phyloP scores from a whole-genome alignment of 306 rosid species.

The Oemleria cerasiformis region DNA sequence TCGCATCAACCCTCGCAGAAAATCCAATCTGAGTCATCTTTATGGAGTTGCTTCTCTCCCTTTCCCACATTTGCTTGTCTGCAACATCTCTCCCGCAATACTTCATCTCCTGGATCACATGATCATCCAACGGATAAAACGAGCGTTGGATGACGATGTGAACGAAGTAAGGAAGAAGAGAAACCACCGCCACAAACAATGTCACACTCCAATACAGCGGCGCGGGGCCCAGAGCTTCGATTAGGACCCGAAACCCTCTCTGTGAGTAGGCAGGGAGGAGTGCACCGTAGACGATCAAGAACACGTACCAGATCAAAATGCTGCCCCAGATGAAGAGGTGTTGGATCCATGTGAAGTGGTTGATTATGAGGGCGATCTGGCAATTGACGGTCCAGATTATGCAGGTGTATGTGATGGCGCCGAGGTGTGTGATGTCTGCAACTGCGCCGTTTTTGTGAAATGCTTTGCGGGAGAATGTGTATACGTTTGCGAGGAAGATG shows the following conservation, averaged over 20 bases:
- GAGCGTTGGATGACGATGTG: slow-evolving; percentile 26
- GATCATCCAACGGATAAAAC: slow-evolving; percentile 35
- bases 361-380: slow-evolving; percentile 32
- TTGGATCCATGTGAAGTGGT: slow-evolving; percentile 42
- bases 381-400: slow-evolving; percentile 38
- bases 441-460: slow-evolving; percentile 18
- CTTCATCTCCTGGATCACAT: slow-evolving; percentile 35
- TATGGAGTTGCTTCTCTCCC: slow-evolving; percentile 29
- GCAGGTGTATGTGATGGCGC: slow-evolving; percentile 27
- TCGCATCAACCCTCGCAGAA: slow-evolving; percentile 36
- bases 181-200: slow-evolving; percentile 19
- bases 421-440: slow-evolving; percentile 25
- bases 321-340: slow-evolving; percentile 40
- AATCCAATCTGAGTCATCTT: slow-evolving; percentile 25
- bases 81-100: slow-evolving; percentile 22
- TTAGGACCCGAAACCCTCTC: slow-evolving; percentile 11
- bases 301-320: slow-evolving; percentile 29
- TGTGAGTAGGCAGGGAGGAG: slow-evolving; percentile 26
- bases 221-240: slow-evolving; percentile 22
- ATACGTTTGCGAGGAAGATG: slow-evolving; percentile 24
- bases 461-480: slow-evolving; percentile 7
- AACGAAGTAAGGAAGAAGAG: slow-evolving; percentile 30
- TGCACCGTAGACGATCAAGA: slow-evolving; percentile 23
- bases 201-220: slow-evolving; percentile 30
- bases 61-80: slow-evolving; percentile 23